Conservation (phyloP, 2,329 filamentous ascomycete genomes). For the Lizonia empirigonia region DNA sequence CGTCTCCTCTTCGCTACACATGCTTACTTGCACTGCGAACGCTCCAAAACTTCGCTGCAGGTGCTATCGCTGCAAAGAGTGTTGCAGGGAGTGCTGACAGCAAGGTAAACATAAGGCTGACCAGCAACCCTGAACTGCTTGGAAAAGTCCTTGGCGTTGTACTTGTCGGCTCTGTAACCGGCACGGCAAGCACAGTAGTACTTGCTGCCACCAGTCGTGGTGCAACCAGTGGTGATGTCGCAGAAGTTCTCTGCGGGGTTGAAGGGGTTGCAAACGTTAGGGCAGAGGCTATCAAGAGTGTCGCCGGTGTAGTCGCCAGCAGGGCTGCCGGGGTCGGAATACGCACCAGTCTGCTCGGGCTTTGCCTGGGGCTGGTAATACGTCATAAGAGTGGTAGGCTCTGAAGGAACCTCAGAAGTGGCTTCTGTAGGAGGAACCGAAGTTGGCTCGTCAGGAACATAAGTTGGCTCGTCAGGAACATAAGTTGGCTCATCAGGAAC, state of each 20-base stretch:
- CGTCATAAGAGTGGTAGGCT: slow-evolving; percentile 8
- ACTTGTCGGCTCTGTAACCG: slow-evolving; percentile 27
- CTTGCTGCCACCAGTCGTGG: slow-evolving; percentile 28
- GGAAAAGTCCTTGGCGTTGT: slow-evolving; percentile 33
- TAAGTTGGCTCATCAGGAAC: neutral
- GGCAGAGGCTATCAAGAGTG: slow-evolving; percentile 28
- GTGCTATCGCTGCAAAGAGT: slow-evolving; percentile 28
- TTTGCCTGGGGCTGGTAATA: slow-evolving; percentile 5
- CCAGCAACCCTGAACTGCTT: slow-evolving; percentile 35
- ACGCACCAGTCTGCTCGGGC: neutral
- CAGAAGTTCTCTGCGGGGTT: slow-evolving; percentile 33
- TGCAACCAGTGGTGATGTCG: slow-evolving; percentile 32
- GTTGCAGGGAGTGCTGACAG: slow-evolving; percentile 27
- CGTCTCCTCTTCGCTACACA: neutral
- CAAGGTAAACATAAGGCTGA: slow-evolving; percentile 35
- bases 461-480: neutral
- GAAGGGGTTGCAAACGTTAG: slow-evolving; percentile 33
- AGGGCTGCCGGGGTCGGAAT: slow-evolving; percentile 7
- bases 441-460: neutral
- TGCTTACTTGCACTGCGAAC: slow-evolving; percentile 26
- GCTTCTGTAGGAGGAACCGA: neutral
- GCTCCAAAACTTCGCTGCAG: slow-evolving; percentile 32
- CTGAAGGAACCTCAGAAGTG: neutral
- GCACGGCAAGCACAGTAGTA: slow-evolving; percentile 40
- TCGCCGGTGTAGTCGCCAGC: slow-evolving; percentile 26